Evolutionary conservation across 768 basidiomycete species (phyloP).

Genomic region (Lentinula guzmanii): DNA sequence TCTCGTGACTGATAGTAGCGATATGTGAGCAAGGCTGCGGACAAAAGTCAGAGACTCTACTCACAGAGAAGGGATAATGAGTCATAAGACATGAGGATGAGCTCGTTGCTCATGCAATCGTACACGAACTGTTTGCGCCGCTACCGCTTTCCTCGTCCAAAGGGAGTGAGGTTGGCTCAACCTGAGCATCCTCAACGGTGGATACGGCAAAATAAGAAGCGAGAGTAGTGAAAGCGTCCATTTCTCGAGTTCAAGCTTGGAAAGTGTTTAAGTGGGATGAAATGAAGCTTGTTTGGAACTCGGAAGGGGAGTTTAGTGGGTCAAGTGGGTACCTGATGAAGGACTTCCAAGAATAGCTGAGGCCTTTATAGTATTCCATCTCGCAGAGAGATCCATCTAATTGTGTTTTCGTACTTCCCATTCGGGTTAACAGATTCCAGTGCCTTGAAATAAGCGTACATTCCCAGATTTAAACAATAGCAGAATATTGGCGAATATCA

Average conservation of each 20-base stretch:
- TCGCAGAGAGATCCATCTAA: neutral
- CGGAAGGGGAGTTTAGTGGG: neutral
- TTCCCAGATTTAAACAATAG: neutral
- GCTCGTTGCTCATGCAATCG: neutral
- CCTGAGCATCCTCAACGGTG: neutral
- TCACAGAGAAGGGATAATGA: neutral
- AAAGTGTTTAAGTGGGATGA: neutral
- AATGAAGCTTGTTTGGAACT: neutral
- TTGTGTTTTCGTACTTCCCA: neutral
- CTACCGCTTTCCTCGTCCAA: neutral
- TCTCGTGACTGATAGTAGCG: neutral
- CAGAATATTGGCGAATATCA: neutral
- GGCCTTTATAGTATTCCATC: neutral
- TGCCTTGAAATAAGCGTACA: neutral
- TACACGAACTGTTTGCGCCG: neutral
- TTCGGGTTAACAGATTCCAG: neutral
- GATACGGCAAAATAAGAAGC: neutral
- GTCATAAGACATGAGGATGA: neutral
- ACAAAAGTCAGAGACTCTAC: neutral
- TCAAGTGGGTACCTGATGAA: neutral
- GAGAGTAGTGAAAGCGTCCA: constrained; percentile 2
- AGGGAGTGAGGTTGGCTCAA: neutral
- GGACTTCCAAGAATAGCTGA: neutral
- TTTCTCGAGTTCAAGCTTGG: neutral
- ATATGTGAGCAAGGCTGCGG: neutral